Percentiles rank a stretch among this genome's conserved stretches.
Evolutionary conservation across 768 basidiomycete species (phyloP).

Genomic region (Boletus patriciae): DNA sequence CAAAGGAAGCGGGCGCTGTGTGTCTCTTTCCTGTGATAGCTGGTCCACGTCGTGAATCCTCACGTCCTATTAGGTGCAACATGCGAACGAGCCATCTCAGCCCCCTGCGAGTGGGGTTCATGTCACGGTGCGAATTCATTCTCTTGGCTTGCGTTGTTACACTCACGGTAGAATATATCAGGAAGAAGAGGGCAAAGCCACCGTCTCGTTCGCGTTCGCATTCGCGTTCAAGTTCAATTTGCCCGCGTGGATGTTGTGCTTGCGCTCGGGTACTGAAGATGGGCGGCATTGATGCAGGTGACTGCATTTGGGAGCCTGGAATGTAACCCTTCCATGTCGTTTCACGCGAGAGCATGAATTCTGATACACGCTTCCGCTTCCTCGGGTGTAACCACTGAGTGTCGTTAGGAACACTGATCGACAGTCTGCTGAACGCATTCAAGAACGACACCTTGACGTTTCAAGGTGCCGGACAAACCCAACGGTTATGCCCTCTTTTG

Average conservation of each 20-base stretch:
- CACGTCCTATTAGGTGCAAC: not conserved
- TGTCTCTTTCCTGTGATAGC: not conserved
- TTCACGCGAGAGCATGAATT: not conserved
- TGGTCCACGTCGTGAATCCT: not conserved
- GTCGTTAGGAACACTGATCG: no score
- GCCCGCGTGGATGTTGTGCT: not conserved
- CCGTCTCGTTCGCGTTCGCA: not conserved
- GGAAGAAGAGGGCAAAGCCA: no score
- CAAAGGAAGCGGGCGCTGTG: not conserved
- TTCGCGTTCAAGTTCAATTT: not conserved
- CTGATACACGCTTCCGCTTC: not conserved
- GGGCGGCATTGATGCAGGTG: not conserved
- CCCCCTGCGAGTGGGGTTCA: no score
- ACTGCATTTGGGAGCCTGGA: no score
- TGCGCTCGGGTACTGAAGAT: not conserved
- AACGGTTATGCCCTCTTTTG: no score
- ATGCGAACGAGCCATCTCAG: no score
- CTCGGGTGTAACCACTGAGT: not conserved
- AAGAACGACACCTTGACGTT: not conserved
- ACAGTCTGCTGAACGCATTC: no score
- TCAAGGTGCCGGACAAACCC: no score
- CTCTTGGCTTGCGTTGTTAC: no score
- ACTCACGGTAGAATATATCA: no score
- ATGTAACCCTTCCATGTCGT: no score
- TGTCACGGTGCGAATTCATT: no score